A percentile compares a stretch with the other conserved stretches of the same genome.
Conservation (phyloP, 306 rosid genomes). For the Cucumis hystrix region DNA sequence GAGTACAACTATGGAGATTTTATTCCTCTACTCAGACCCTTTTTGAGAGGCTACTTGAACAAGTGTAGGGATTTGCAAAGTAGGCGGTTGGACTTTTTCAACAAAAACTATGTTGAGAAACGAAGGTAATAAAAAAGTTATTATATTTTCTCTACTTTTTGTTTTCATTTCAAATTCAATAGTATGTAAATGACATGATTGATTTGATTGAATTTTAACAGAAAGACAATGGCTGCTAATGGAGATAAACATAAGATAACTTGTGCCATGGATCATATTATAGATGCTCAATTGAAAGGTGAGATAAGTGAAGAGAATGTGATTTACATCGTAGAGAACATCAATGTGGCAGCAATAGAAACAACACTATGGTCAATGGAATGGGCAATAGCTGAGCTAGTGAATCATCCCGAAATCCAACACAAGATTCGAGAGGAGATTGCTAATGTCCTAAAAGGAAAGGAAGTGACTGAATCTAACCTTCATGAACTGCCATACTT, state of each 20-base stretch:
- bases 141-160: too few species aligned
- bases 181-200: background rate
- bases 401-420: constrained; percentile 54
- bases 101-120: constrained; percentile 35
- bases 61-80: constrained; percentile 63
- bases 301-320: constrained; percentile 71
- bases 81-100: constrained; percentile 55
- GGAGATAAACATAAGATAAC: constrained; percentile 51
- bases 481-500: constrained; percentile 43
- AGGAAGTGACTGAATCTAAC: constrained; percentile 52
- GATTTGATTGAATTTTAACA: background rate
- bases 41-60: constrained; percentile 53
- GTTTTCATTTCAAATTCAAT: background rate
- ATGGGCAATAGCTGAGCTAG: constrained; percentile 85
- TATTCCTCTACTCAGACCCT: constrained; percentile 72
- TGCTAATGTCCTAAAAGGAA: constrained; percentile 31
- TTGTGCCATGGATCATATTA: constrained; percentile 77
- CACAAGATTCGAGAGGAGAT: constrained; percentile 42
- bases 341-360: constrained; percentile 65
- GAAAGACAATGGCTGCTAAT: constrained; percentile 50
- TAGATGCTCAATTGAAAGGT: constrained; percentile 67
- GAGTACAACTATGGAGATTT: constrained; percentile 20
- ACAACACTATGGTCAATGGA: constrained; percentile 89
- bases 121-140: constrained; percentile 44
- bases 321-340: constrained; percentile 71